Base-by-base conservation (phyloP, 345 rosid genomes). In the Eucalyptus globulus region DNA sequence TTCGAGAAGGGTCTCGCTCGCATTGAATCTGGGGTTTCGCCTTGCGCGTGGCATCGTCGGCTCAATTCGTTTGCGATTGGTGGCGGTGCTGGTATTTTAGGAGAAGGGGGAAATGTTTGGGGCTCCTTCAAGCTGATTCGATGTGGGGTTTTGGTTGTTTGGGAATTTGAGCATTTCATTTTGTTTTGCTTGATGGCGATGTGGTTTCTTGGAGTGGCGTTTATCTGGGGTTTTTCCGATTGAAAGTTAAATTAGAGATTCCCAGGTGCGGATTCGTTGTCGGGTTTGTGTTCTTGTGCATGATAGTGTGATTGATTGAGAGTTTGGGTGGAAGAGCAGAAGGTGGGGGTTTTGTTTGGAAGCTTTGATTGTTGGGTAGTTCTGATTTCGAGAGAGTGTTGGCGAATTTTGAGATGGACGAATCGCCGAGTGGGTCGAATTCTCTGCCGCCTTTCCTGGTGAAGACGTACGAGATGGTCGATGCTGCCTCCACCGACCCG, bases 401-500 rank as follows among this genome's bases (percentile, higher is more conserved):
- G 86, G 88, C 56, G 50, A 29, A 80, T 40, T 80, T 10, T 67
- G 80, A 80, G 86, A 98, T 97, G 99, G 98, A 96, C 89, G 99
- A 96, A 29, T 89, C 89, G n/a, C 97, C 91, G 90, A 97, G 95
- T 49, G 91, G 92, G 89, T 93, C 97, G 88, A 95, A 89, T 91
- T 95, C 97, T 45, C 93, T 96, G 81, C 99, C 99, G 58, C 99
- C 99, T 45, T 98, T 97, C 91, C 94, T 98, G 22, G 10, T 92
- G 11, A 97, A 96, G 93, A 96, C 98, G 24, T 98, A 96, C 88
- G 98, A 98, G 89, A 96, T 98, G 99, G 99, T 98, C 14, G 95
- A 97, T 86, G 99, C 97, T 91, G 91, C 93, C 88, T 95, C 96
- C 9, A 88, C 99, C 2, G 95, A 97, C 91, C 87, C 96, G 13